Conservation (phyloP, 768 basidiomycete genomes). For the Mycena pura region DNA sequence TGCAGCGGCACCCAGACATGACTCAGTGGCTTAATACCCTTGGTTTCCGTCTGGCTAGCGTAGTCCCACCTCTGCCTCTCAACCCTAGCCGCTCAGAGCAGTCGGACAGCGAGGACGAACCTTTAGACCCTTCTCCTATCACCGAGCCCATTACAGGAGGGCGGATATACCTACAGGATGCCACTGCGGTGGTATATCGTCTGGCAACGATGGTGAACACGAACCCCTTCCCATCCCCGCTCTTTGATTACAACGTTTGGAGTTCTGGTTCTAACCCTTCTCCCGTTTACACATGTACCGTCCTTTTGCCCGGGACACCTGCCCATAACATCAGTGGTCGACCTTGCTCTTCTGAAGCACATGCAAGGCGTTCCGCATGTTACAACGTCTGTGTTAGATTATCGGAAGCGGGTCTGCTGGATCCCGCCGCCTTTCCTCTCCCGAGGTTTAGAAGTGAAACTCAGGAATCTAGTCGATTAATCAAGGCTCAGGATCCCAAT, state of each 20-base stretch:
- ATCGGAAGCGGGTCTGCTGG: constrained; percentile 56
- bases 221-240: constrained; percentile 22
- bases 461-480: not conserved
- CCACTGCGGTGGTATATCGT: constrained; percentile 61
- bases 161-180: constrained; percentile 64
- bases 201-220: constrained; percentile 41
- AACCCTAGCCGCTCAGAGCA: constrained; percentile 50
- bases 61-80: constrained; percentile 51
- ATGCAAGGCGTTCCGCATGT: constrained; percentile 67
- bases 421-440: constrained; percentile 54
- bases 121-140: constrained; percentile 46
- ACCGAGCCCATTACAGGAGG: constrained; percentile 69
- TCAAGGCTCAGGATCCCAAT: constrained; percentile 19
- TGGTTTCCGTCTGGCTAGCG: constrained; percentile 41
- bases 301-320: constrained; percentile 52
- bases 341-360: constrained; percentile 49
- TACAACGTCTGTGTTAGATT: constrained; percentile 61
- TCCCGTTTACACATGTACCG: constrained; percentile 52
- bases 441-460: constrained; percentile 8
- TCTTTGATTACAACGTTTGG: constrained; percentile 51
- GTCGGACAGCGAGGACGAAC: constrained; percentile 54
- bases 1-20: constrained; percentile 46
- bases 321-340: constrained; percentile 52
- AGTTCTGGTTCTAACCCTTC: constrained; percentile 35
- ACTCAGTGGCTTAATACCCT: constrained; percentile 57